Conservation (phyloP, 2,329 filamentous ascomycete species). For the Alternaria sp. region DNA sequence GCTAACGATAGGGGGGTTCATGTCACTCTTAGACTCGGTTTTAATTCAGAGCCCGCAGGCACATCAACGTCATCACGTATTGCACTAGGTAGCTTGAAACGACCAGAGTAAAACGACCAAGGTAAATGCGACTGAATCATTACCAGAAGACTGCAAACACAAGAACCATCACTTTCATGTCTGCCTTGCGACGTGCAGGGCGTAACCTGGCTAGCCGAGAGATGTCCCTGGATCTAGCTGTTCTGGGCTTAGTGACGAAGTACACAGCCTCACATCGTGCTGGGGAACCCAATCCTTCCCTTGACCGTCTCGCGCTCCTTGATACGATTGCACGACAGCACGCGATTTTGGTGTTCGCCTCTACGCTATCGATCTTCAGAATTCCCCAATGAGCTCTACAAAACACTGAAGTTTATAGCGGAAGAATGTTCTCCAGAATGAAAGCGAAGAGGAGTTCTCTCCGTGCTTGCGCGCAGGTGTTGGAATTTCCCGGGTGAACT, state of each 20-base stretch:
- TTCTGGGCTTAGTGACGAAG: background rate
- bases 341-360: background rate
- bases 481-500: background rate
- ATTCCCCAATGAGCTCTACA: rapidly evolving
- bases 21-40: too few relatives aligned
- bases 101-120: too few relatives aligned
- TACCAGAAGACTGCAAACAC: too few relatives aligned
- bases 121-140: too few relatives aligned
- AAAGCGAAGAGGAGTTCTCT: background rate
- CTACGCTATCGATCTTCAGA: background rate
- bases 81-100: too few relatives aligned
- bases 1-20: too few relatives aligned
- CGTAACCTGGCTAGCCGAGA: background rate
- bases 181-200: background rate
- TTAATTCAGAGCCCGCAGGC: too few relatives aligned
- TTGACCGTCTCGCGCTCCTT: background rate
- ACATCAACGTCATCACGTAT: too few relatives aligned
- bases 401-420: background rate
- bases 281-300: background rate
- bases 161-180: too few relatives aligned
- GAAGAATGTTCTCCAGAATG: background rate
- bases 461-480: background rate
- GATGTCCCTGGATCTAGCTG: background rate
- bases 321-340: background rate
- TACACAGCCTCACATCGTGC: conserved; percentile 3